Base-by-base conservation (phyloP, 73 alveolate species). In the Paramecium primaurelia region DNA sequence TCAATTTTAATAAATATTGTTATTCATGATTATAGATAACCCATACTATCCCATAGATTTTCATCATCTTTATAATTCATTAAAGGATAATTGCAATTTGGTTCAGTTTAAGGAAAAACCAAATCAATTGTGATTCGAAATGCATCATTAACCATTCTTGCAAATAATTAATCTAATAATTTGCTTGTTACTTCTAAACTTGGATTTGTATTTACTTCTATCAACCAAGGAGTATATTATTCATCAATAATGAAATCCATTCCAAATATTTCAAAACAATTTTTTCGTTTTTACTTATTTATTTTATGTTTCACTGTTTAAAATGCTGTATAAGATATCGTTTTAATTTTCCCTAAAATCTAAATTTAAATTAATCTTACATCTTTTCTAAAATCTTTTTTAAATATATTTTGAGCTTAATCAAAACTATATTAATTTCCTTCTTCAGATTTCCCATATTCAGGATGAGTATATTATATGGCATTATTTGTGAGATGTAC, bases 121-220 rank as follows among this genome's bases (percentile, higher is more conserved):
- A 45, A 28, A 83, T 93, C 96, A 18, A 93, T 45, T 30, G 95
- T 92, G 44, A 93, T 34, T 54, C 71, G 58, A 32, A 93, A 69
- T 8, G 95, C 95, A 80, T 93, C 96, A 92, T 89, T 85, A 6
- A 89, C 49, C 51, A 97, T 94, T 51, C 98, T 93, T 20, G 99
- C 99, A n/a, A 97, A 92, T 30, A 96, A 86, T 77, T 80, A 54
- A 84, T 96, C 95, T 73, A 97, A 92, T 47, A 97, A 88, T 45
- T 96, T 94, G 9, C 98, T 95, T 34, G 98, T 93, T 45, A 95
- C 97, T 86, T 97, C 99, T 26, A 97, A 90, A 83, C 98, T 95
- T 16, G 99, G 99, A 93, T 97, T 97, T 2, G 99, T 97, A 90
- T 97, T 97, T 10, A 97, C 98, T 77, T 97, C 99, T 54, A 97